Evolutionary conservation across 1,284 basidiomycete species (phyloP).

Genomic region (Puccinia coronata): DNA sequence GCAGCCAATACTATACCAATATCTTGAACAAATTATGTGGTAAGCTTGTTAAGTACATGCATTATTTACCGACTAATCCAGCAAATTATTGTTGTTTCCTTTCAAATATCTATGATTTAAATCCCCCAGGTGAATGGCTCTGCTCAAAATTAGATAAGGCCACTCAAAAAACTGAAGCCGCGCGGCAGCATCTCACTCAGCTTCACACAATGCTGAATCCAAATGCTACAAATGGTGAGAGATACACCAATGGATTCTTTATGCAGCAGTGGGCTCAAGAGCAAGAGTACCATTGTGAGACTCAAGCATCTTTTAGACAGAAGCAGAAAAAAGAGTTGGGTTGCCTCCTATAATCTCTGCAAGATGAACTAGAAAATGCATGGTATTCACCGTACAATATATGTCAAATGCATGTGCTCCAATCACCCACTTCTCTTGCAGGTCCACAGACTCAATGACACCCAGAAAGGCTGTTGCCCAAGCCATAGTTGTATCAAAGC

Average conservation of each 20-base stretch:
- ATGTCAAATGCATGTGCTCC: not conserved
- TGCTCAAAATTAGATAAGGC: not conserved
- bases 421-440: not conserved
- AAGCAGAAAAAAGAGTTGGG: conserved; percentile 9
- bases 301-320: not conserved
- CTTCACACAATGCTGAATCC: not conserved
- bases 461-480: not conserved
- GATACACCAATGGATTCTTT: not conserved
- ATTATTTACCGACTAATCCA: not conserved
- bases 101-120: too few relatives aligned
- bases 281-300: not conserved
- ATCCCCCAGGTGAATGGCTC: conserved; percentile 18
- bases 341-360: not conserved
- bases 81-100: not conserved
- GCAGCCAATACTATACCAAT: not conserved
- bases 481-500: not conserved
- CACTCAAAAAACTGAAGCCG: not conserved
- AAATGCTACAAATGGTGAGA: not conserved
- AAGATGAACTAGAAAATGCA: not conserved
- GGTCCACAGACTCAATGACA: not conserved
- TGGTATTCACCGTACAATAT: not conserved
- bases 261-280: conserved; percentile 6
- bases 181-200: not conserved
- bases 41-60: not conserved
- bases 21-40: not conserved